Evolutionary conservation across 176 grass and related monocot genomes (phyloP), one percentile per base, ranked within the genome.

Genomic region (Aegilops speltoides): DNA sequence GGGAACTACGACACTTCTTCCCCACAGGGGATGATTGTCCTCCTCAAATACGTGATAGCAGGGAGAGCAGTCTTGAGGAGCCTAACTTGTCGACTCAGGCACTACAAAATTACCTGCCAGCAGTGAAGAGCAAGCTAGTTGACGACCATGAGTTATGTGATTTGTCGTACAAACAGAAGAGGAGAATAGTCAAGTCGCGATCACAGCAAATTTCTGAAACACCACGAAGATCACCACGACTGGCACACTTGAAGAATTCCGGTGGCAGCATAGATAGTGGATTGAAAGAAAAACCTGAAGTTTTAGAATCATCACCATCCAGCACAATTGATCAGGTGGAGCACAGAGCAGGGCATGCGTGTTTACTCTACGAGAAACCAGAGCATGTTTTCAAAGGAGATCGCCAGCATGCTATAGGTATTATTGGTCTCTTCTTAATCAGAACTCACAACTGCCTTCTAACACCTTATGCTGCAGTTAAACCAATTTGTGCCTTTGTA

Each of bases 141-240:
- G 89, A 85, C 15, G 82, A 76, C 19, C 14, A 62, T 80, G 70
- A 81, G 22, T 68, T 46, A 81, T 62, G 59, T 91, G 81, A 81
- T 80, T 54, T 85, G 23, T 40, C 77, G 23, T 70, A 68, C 3
- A 64, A 62, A 50, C 48, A 52, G 29, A 81, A 85, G 69, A 82
- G 36, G 31, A 63, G 17, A 81, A 61, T 19, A 73, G 32, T 36
- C 60, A 87, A 79, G 84, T 83, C 40, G 32, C 64, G 59, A 52
- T 84, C 69, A 69, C 37, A 11, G 11, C 25, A 16, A 16, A 64
- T 48, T 81, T 78, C 45, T 78, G 61, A 69, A 84, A 88, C 77
- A 81, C 81, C 81, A 64, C 79, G 68, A 63, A 91, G 89, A 81
- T 91, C 89, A 85, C 48, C 61, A 62, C 79, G 89, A 76, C 73